Percentiles rank a stretch among this genome's conserved stretches.
Conservation (phyloP, 768 basidiomycete species). For the Mycena polygramma region DNA sequence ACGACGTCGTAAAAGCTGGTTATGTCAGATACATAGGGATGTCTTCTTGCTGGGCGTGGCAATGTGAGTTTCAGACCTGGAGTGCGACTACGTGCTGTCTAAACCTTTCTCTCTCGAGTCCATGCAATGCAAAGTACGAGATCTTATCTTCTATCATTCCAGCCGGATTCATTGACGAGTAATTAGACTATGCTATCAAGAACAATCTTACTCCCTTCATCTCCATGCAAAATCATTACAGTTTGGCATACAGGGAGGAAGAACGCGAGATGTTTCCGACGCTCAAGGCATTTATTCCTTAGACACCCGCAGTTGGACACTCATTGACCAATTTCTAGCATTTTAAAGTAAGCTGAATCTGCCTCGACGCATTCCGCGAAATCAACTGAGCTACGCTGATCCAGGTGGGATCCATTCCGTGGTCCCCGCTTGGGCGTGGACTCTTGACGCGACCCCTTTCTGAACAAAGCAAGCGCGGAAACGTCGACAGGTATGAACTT, state of each 20-base stretch:
- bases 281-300: conserved; percentile 54
- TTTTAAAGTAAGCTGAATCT: conserved; percentile 53
- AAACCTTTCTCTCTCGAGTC: conserved; percentile 48
- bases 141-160: conserved; percentile 11
- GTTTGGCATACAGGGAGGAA: conserved; percentile 70
- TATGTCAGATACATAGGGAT: conserved; percentile 74
- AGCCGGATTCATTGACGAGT: not conserved
- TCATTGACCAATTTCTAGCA: conserved; percentile 46
- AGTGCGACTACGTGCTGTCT: not conserved
- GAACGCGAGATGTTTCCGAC: conserved; percentile 76
- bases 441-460: conserved; percentile 57
- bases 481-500: conserved; percentile 46
- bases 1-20: conserved; percentile 76
- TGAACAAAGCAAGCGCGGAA: conserved; percentile 55
- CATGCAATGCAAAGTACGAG: conserved; percentile 67
- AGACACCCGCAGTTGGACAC: not conserved
- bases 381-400: too few relatives aligned
- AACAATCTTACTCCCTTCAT: conserved; percentile 74
- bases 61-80: conserved; percentile 53
- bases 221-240: conserved; percentile 80
- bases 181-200: conserved; percentile 68
- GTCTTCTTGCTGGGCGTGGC: conserved; percentile 68
- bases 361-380: too few relatives aligned
- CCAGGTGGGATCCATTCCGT: conserved; percentile 62
- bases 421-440: conserved; percentile 71